A percentile compares a stretch with the other conserved stretches of the same genome.
These are phyloP conservation scores for Cryptococcus sp. DNA, from an alignment of 1,284 basidiomycete genomes.

Conservation along the genomic window DNA sequence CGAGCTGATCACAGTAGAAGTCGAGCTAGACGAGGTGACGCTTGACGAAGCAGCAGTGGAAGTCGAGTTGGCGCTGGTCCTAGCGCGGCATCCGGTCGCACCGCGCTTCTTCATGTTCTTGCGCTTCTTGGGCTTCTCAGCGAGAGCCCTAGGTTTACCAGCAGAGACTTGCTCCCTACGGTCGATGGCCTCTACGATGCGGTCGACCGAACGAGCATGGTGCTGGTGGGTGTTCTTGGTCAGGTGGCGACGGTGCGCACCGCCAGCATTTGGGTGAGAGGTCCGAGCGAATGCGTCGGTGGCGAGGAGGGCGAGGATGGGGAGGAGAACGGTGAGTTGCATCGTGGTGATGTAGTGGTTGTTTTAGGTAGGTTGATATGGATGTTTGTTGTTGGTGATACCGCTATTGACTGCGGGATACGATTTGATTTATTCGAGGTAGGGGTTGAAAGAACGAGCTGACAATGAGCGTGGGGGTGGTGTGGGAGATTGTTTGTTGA, in stretches of 20 bases:
- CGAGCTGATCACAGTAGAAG: slow-evolving; percentile 2
- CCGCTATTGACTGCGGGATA: not conserved
- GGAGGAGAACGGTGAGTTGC: slow-evolving; percentile 32
- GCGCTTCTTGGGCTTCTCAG: slow-evolving; percentile 11
- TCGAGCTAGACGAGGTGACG: slow-evolving; percentile 11
- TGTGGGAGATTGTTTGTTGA: not conserved
- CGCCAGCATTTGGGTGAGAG: slow-evolving; percentile 1
- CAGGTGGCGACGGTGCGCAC: slow-evolving; percentile 18
- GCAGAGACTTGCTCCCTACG: slow-evolving; percentile 17
- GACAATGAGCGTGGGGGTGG: slow-evolving; percentile 3
- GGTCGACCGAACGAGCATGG: slow-evolving; percentile 20
- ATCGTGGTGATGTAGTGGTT: slow-evolving; percentile 17
- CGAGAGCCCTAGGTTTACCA: slow-evolving; percentile 14
- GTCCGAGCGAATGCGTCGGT: slow-evolving; percentile 1
- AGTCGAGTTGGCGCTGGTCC: not conserved
- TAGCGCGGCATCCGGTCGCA: slow-evolving; percentile 12
- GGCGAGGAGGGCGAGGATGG: slow-evolving; percentile 32
- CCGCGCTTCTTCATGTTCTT: slow-evolving; percentile 22
- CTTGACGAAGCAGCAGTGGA: slow-evolving; percentile 6
- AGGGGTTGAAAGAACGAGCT: not conserved
- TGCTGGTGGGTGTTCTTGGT: slow-evolving; percentile 6
- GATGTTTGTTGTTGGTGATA: slow-evolving; percentile 3
- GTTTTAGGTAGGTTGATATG: not conserved
- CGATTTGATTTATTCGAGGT: not conserved
- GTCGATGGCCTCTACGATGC: slow-evolving; percentile 18